A percentile compares a stretch with the other conserved stretches of the same genome.
Evolutionary conservation across 116 monocot species (phyloP).

Genomic region (Dioscorea cayenensis): DNA sequence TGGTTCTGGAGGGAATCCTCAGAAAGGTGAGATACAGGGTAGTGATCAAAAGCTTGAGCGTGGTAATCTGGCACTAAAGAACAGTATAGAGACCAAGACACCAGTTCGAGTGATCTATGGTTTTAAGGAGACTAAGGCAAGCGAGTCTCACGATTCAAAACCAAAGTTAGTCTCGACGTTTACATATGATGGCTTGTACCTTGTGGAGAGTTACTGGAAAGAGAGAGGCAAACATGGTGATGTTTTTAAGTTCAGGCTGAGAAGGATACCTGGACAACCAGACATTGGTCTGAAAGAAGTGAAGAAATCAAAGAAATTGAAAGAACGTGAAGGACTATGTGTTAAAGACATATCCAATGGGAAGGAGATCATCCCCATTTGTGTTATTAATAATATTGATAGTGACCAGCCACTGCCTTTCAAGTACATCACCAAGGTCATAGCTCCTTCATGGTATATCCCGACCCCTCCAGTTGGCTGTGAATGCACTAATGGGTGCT

Average conservation of each 20-base stretch:
- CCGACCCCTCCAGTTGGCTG: conserved; percentile 42
- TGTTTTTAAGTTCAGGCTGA: conserved; percentile 58
- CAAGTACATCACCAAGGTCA: conserved; percentile 38
- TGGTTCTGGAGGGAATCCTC: conserved; percentile 59
- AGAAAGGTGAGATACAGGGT: conserved; percentile 13
- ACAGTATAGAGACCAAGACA: conserved; percentile 49
- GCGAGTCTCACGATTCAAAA: conserved; percentile 15
- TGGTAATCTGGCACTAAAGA: conserved; percentile 73
- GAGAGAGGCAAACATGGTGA: conserved; percentile 32
- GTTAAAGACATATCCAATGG: conserved; percentile 49
- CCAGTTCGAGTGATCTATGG: conserved; percentile 81
- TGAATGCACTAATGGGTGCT: conserved; percentile 39
- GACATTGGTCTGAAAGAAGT: conserved; percentile 41
- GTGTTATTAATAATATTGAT: conserved; percentile 47
- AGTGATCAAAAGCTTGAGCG: conserved; percentile 70
- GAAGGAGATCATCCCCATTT: conserved; percentile 53
- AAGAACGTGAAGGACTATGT: conserved; percentile 36
- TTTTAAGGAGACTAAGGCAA: conserved; percentile 14
- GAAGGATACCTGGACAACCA: conserved; percentile 57
- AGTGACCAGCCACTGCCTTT: conserved; percentile 32
- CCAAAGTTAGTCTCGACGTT: conserved; percentile 34
- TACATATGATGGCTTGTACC: conserved; percentile 74
- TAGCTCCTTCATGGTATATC: conserved; percentile 37
- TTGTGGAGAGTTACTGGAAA: conserved; percentile 54
- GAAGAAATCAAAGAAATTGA: conserved; percentile 23